Evolutionary conservation across 371 early-diverging fungal species (phyloP), one percentile per base, ranked within the genome.

Genomic region (Mucor racemosus): DNA sequence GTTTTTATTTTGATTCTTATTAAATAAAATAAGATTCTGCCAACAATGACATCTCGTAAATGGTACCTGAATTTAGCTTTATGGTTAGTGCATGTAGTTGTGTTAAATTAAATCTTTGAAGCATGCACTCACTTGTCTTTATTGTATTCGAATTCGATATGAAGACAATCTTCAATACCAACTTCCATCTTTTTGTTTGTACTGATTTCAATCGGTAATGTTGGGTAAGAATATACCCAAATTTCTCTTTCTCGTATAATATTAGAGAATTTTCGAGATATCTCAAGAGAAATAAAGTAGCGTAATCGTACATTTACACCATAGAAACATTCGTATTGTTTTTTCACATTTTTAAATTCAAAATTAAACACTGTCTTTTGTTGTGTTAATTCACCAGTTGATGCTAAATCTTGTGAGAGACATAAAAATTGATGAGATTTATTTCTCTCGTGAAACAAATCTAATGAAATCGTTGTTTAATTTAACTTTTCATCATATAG

Each of bases 1-100:
- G 94, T 89, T 75, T 95, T 96, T 78, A 97, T 94, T 77, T 97
- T 97, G 74, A 97, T 97, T 42, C 97, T 91, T 6, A 97, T 97
- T 35, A 97, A 85, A 42, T 95, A 73, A 76, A 97, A 97, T 76
- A 94, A 94, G 66, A 97, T 94, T 74, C 94, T 95, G 62, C 97
- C 97, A 15, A 97, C 94, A 66, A 97, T 96, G 4, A 95, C 96
- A 68, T 95, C 97, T 64, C 93, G 90, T 57, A 97, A 80, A 68
- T 95, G 93, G 81, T 96, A 96, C 67, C 74, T 76, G 34, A 55
- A 35, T 39, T 36, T 1, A 1, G 26, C 17, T 50, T 21, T 26
- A 26, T 31, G 6, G 26, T 50, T 26, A 50, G 50, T 21, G 26
- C 17, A 3, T 50, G 50, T 50, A 50, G 9, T 21, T 50, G 3